phyloP scores from a whole-genome alignment of 2,329 filamentous ascomycete genomes.

The Penicillium sp. region DNA sequence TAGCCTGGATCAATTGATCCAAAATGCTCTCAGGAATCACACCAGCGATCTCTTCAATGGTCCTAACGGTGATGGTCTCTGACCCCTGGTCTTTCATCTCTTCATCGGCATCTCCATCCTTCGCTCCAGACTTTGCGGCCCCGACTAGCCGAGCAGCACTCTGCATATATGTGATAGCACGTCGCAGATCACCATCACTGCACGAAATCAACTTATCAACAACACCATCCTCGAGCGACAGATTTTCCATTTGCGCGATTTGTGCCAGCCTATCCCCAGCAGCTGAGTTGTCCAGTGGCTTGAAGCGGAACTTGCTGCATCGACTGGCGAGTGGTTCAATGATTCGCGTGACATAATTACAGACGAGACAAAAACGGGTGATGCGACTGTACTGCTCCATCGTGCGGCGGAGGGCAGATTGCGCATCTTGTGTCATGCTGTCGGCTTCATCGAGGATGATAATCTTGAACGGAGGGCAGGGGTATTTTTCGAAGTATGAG shows the following conservation, averaged over 20 bases:
- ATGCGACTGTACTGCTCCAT: conserved; percentile 99
- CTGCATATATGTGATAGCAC: conserved; percentile 95
- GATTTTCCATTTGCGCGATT: conserved; percentile 80
- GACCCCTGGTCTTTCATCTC: conserved; percentile 63
- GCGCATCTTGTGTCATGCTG: conserved; percentile 98
- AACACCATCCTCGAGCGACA: conserved; percentile 77
- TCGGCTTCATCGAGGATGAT: conserved; percentile 98
- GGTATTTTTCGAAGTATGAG: conserved; percentile 70
- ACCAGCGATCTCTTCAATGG: conserved; percentile 92
- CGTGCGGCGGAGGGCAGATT: conserved; percentile 86
- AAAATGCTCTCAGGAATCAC: conserved; percentile 83
- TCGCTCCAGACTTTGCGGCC: conserved; percentile 54
- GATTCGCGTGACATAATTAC: conserved; percentile 98
- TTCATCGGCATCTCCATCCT: conserved; percentile 60
- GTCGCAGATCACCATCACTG: conserved; percentile 91
- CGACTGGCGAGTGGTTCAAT: conserved; percentile 93
- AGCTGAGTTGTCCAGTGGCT: conserved; percentile 87
- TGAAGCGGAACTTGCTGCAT: conserved; percentile 98
- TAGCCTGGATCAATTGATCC: conserved; percentile 70
- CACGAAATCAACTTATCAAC: conserved; percentile 83
- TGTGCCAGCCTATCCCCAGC: conserved; percentile 77
- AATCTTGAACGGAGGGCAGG: conserved; percentile 98
- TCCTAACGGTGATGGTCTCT: conserved; percentile 70
- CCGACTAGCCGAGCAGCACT: conserved; percentile 89
- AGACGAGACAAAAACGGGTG: conserved; percentile 95